A percentile compares a stretch with the other conserved stretches of the same genome.
Evolutionary conservation across 495 filamentous ascomycete species (phyloP).

Genomic region (Astrothelium subdiscretum): DNA sequence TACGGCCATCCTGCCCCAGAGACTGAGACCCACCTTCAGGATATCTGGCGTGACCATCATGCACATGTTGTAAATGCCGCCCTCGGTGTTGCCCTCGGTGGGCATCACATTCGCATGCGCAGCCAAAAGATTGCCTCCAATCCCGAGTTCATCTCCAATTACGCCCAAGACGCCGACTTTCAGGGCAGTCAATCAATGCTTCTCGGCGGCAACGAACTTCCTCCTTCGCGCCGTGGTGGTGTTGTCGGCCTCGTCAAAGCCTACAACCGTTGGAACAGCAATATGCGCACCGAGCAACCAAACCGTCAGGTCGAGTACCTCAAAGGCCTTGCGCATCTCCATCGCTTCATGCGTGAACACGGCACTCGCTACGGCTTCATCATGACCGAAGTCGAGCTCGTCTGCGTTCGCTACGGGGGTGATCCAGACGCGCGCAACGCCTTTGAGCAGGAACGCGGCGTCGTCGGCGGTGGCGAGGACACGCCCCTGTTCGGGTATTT

Average conservation of each 20-base stretch:
- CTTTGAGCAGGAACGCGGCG: conserved; percentile 37
- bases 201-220: conserved; percentile 39
- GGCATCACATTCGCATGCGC: conserved; percentile 42
- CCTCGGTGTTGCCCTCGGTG: conserved; percentile 54
- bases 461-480: conserved; percentile 34
- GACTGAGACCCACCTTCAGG: conserved; percentile 58
- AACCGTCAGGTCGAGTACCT: conserved; percentile 76
- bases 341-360: conserved; percentile 84
- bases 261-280: conserved; percentile 87
- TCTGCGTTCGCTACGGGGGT: conserved; percentile 56
- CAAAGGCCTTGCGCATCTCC: conserved; percentile 68
- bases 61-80: conserved; percentile 70
- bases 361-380: conserved; percentile 90
- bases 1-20: conserved; percentile 45
- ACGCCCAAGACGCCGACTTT: conserved; percentile 53
- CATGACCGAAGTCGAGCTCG: conserved; percentile 85
- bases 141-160: conserved; percentile 56
- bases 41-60: conserved; percentile 57
- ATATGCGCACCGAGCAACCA: conserved; percentile 74
- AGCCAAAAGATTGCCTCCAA: conserved; percentile 25
- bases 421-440: conserved; percentile 10
- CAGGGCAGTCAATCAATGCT: conserved; percentile 42
- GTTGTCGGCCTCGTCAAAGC: conserved; percentile 80
- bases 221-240: conserved; percentile 42
- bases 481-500: conserved; percentile 76